Evolutionary conservation across 768 basidiomycete species (phyloP).

Genomic region (Ramaria sp.): DNA sequence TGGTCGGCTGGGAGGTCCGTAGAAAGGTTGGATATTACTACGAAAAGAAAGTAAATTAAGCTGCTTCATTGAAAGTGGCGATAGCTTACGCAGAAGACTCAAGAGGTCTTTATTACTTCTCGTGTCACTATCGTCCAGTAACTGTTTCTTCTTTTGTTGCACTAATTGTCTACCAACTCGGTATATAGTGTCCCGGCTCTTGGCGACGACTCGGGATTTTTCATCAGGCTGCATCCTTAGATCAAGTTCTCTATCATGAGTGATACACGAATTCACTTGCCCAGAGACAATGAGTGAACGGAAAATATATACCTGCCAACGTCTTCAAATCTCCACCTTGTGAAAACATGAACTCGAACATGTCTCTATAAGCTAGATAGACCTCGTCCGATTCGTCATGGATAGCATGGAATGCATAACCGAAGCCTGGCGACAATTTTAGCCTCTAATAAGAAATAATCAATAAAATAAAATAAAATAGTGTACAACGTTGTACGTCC

Average conservation of each 20-base stretch:
- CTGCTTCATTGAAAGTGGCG: not conserved
- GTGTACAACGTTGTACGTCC: conserved; percentile 63
- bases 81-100: conserved; percentile 56
- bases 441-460: not conserved
- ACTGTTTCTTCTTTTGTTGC: conserved; percentile 66
- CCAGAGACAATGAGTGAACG: conserved; percentile 40
- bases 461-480: not conserved
- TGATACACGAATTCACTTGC: conserved; percentile 26
- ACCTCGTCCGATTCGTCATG: conserved; percentile 69
- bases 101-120: conserved; percentile 61
- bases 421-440: conserved; percentile 46
- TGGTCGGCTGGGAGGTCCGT: conserved; percentile 56
- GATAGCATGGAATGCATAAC: conserved; percentile 79
- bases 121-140: conserved; percentile 48
- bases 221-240: not conserved
- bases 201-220: conserved; percentile 32
- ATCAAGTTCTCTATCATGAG: conserved; percentile 5
- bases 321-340: conserved; percentile 36
- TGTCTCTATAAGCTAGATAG: conserved; percentile 71
- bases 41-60: not conserved
- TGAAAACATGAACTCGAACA: conserved; percentile 66
- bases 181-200: conserved; percentile 51
- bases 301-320: conserved; percentile 45
- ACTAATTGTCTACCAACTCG: conserved; percentile 67
- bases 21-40: conserved; percentile 79